phyloP scores from a whole-genome alignment of 23 red algal species.

The Gracilaria gracilis region DNA sequence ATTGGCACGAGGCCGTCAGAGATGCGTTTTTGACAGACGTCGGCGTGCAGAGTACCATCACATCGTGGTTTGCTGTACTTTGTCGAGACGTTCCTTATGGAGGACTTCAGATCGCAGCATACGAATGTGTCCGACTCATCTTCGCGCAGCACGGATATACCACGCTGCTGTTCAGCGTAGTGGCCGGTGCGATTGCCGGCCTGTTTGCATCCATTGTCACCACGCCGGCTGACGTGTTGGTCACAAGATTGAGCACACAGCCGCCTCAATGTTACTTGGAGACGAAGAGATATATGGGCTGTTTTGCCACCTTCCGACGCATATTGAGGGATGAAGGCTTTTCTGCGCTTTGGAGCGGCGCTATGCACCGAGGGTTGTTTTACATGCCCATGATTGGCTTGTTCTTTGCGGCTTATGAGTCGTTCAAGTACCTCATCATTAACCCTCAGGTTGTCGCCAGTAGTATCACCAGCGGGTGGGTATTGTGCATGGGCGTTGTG shows the following conservation, averaged over 20 bases:
- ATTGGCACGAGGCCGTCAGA: constrained; percentile 15
- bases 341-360: constrained; percentile 45
- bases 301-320: constrained; percentile 35
- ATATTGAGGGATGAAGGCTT: constrained; percentile 56
- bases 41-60: constrained; percentile 16
- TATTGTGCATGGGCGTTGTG: no score
- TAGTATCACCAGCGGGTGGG: no score
- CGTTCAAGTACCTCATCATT: constrained; percentile 17
- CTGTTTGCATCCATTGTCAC: constrained; percentile 60
- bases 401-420: constrained; percentile 80
- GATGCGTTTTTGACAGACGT: constrained; percentile 56
- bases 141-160: not conserved
- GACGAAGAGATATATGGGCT: constrained; percentile 55
- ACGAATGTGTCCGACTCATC: constrained; percentile 53
- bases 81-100: constrained; percentile 81
- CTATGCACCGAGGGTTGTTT: constrained; percentile 57
- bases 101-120: constrained; percentile 74
- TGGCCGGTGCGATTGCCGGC: constrained; percentile 74
- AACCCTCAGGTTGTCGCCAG: no score
- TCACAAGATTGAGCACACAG: constrained; percentile 56
- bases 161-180: not conserved
- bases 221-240: constrained; percentile 76
- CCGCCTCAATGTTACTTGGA: constrained; percentile 72
- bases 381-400: constrained; percentile 83
- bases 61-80: constrained; percentile 63